Base-by-base conservation (phyloP, 2,329 filamentous ascomycete genomes). In the Colletotrichum sp. region DNA sequence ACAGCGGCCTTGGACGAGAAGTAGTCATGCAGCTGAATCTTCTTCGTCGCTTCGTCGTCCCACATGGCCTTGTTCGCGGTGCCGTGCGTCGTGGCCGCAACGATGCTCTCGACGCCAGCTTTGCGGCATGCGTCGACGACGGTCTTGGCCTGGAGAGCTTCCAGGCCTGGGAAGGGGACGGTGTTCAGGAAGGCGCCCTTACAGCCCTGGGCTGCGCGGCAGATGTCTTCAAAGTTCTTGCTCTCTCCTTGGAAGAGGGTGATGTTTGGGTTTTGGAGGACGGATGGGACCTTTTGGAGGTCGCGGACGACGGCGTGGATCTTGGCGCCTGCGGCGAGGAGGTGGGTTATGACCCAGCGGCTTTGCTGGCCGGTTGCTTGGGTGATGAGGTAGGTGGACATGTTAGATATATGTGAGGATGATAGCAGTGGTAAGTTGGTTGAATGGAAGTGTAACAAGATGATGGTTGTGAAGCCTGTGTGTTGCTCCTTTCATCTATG, bases 281-380 rank as follows among this genome's bases (percentile, higher is more conserved):
- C 44, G 1, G 73, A 8, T 1, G 82, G 81, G 6, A 81, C 65
- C 28, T 83, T 84, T n/a, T 81, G 64, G 8, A 79, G 81, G 60
- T 86, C 77, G 62, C 84, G 84, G 1, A 85, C 84, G 5, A 86
- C 70, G 0, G 82, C 84, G 39, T 86, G 84, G 66, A 86, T 73
- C 24, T 82, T 83, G 55, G 79, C 81, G 13, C 84, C 83, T 1
- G 83, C 79, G 24, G 76, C 72, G 8, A 86, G 83, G 1, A 86
- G 81, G 24, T 84, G 80, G 3, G 32, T 80, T 75, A 84, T 83
- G 39, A 79, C 77, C 75, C 76, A 81, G 65, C 77, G 80, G 72
- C 80, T 79, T 71, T 85, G 84, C 6, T 81, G 77, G 39, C 84
- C 84, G 12, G 84, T 82, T 15, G 84, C 84, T 65, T 85, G 83